Conservation (phyloP, 148 eudicot genomes). For the Persicaria tinctoria region DNA sequence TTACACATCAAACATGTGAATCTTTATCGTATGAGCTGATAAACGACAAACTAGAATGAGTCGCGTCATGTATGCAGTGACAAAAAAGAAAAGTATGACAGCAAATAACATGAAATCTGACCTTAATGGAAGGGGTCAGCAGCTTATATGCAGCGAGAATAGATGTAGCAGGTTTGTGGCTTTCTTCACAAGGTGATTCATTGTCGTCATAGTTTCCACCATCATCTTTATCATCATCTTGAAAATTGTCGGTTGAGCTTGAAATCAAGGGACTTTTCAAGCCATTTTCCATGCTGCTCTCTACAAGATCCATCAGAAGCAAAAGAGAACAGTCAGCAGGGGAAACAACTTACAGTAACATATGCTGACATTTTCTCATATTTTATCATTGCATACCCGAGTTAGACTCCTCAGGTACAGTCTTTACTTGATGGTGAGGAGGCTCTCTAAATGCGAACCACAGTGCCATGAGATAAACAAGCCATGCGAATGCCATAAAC, state of each 20-base stretch:
- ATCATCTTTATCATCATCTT: constrained; percentile 17
- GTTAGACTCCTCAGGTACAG: constrained; percentile 22
- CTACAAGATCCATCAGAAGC: constrained; percentile 13
- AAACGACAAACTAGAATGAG: background rate
- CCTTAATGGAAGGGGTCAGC: constrained; percentile 74
- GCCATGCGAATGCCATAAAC: constrained; percentile 87
- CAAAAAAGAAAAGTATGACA: too few relatives aligned
- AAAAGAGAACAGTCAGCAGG: constrained; percentile 4
- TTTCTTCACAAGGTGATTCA: constrained; percentile 34
- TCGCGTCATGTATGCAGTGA: background rate
- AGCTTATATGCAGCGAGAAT: constrained; percentile 50
- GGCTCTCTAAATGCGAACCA: constrained; percentile 61
- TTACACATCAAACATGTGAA: background rate
- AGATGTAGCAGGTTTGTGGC: constrained; percentile 46
- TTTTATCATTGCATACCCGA: constrained; percentile 27
- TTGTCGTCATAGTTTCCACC: constrained; percentile 27
- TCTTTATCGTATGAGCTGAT: too few relatives aligned
- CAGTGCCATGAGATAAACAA: constrained; percentile 48
- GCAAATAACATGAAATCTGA: constrained; percentile 1
- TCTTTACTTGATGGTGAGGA: constrained; percentile 22
- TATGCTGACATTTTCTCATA: background rate
- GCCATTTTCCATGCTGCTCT: constrained; percentile 28
- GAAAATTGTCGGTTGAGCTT: constrained; percentile 28
- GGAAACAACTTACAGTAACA: too few relatives aligned
- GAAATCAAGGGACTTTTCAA: constrained; percentile 42